phyloP scores from a whole-genome alignment of 2,329 filamentous ascomycete genomes.

The Lasiodiplodia hormozganensis region DNA sequence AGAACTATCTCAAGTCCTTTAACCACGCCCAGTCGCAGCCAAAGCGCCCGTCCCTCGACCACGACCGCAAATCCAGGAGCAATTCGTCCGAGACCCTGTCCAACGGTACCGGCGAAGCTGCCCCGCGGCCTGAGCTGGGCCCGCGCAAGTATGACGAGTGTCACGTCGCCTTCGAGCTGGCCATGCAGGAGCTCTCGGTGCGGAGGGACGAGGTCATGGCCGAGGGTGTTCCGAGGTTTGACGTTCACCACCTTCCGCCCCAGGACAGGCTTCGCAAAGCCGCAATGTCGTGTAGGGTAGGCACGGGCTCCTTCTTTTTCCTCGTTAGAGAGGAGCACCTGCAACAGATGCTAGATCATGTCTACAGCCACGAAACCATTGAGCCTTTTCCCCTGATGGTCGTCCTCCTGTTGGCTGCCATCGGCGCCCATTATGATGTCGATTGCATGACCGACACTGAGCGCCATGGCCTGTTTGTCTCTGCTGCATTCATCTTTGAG shows the following conservation, averaged over 20 bases:
- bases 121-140: slow-evolving; percentile 36
- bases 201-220: slow-evolving; percentile 42
- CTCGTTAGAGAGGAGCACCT: slow-evolving; percentile 44
- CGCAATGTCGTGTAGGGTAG: slow-evolving; percentile 44
- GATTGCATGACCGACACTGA: slow-evolving; percentile 44
- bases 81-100: slow-evolving; percentile 17
- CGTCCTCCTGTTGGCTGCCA: slow-evolving; percentile 45
- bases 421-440: slow-evolving; percentile 47
- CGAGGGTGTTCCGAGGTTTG: slow-evolving; percentile 37
- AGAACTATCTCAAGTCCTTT: slow-evolving; percentile 46
- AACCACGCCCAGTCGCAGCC: slow-evolving; percentile 34
- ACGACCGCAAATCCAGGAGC: slow-evolving; percentile 4
- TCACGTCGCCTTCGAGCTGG: slow-evolving; percentile 44
- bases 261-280: slow-evolving; percentile 40
- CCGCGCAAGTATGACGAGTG: slow-evolving; percentile 40
- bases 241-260: slow-evolving; percentile 39
- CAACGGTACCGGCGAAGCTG: background rate
- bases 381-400: slow-evolving; percentile 45
- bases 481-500: slow-evolving; percentile 43
- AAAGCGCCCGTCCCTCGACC: background rate
- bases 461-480: slow-evolving; percentile 42
- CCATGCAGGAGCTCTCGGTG: slow-evolving; percentile 44
- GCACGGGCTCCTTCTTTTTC: slow-evolving; percentile 46
- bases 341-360: slow-evolving; percentile 43
- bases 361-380: slow-evolving; percentile 40